Conservation (phyloP, 257 asterid species). For the Ilex aquifolium region DNA sequence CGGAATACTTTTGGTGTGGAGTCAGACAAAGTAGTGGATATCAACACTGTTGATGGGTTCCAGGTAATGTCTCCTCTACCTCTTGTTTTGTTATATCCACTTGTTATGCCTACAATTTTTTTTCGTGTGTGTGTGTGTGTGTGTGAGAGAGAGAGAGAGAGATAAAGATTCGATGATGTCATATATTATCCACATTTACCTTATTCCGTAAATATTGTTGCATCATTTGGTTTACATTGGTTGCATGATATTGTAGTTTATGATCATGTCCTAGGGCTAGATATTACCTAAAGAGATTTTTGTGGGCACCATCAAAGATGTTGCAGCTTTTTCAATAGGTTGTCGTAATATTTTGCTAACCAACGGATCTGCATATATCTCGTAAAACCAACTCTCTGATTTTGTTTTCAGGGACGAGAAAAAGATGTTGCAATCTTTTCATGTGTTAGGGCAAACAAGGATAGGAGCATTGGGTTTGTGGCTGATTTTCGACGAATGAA, state of each 20-base stretch:
- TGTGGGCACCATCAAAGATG: not conserved
- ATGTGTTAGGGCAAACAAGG: constrained; percentile 80
- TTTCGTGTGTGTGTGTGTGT: too few species aligned
- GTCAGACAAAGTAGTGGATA: constrained; percentile 73
- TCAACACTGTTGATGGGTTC: constrained; percentile 95
- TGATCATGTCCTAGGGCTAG: not conserved
- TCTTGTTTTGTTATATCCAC: too few species aligned
- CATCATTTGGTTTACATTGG: not conserved
- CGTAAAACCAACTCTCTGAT: not conserved
- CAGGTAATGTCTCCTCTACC: constrained; percentile 44
- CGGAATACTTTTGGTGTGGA: constrained; percentile 62
- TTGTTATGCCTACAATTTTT: too few species aligned
- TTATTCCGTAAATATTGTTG: not conserved
- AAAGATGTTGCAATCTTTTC: constrained; percentile 95
- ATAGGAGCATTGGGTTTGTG: constrained; percentile 77
- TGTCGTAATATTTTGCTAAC: not conserved
- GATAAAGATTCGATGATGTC: too few species aligned
- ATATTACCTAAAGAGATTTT: too few species aligned
- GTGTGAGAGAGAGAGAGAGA: too few species aligned
- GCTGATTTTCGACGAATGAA: constrained; percentile 94
- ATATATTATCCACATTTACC: not conserved
- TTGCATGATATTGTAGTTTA: not conserved
- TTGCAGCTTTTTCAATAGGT: too few species aligned
- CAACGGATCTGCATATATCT: not conserved
- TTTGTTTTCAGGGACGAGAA: constrained; percentile 72